These are phyloP conservation scores for Ceratobasidium sp. DNA, from an alignment of 1,284 basidiomycete species.

Conservation along the genomic window DNA sequence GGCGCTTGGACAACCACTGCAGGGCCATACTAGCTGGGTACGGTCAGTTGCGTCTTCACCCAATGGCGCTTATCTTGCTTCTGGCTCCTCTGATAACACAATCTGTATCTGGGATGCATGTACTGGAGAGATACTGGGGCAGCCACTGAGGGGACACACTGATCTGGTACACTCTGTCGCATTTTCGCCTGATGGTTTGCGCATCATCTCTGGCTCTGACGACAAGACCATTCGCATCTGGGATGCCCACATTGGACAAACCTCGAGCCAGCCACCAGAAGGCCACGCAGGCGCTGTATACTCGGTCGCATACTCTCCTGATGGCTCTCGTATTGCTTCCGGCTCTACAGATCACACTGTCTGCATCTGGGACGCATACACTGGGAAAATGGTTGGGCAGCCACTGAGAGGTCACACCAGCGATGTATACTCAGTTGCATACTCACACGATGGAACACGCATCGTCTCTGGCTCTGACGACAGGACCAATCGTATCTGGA, in stretches of 20 bases:
- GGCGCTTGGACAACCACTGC: not conserved
- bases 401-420: constrained; percentile 18
- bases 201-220: not conserved
- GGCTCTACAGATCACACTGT: constrained; percentile 34
- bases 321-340: not conserved
- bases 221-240: constrained; percentile 10
- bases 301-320: not conserved
- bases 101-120: not conserved
- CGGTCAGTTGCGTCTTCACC: constrained; percentile 6
- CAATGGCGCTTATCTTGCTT: not conserved
- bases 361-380: constrained; percentile 43
- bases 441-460: constrained; percentile 31
- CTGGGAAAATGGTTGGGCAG: not conserved
- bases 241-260: constrained; percentile 13
- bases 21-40: not conserved
- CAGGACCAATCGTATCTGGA: constrained; percentile 33
- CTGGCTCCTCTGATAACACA: not conserved
- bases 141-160: not conserved
- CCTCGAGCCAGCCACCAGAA: not conserved
- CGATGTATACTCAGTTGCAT: not conserved
- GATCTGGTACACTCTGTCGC: not conserved
- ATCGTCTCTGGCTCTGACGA: constrained; percentile 30
- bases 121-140: not conserved
- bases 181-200: not conserved
- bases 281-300: not conserved